Base-by-base conservation (phyloP, 805 yeast species). In the Yarrowia phangngaensis region DNA sequence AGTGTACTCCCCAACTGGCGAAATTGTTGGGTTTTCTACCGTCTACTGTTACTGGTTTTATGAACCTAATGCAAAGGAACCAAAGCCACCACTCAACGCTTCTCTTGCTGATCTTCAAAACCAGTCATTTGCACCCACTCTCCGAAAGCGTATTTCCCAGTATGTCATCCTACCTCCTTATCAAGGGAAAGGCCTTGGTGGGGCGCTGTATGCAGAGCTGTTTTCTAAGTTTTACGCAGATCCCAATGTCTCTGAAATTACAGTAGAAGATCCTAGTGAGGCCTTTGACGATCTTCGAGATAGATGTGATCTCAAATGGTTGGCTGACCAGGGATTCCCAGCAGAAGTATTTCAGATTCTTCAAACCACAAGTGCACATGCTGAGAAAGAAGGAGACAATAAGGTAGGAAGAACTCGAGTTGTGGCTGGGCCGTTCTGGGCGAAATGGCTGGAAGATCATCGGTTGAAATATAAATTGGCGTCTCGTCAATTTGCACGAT, bases 251-350 rank as follows among this genome's bases (percentile, higher is more conserved):
- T 65, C 68, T 24, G 95, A 89, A 57, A 73, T 92, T 29, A 86
- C 90, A 0, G 87, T 92, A 4, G 97, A 92, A 62, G 98, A 92
- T 62, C 97, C 97, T 3, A 84, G 83, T 60, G 96, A 88, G 61
- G 78, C 79, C 26, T 90, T 92, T 66, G 98, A 92, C 60, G 94
- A 85, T 60, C 69, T 92, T 56, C 73, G 98, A 52, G 97, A 92
- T 61, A 70, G 90, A 23, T 74, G 80, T 54, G 97, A 92, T 60
- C 69, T 87, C 55, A 64, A 67, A 51, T 67, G 80, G 56, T 62
- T 82, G 23, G 62, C 64, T 27, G 58, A 63, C 51, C 35, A 26
- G 27, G 48, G 48, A 2, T 41, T 41, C 22, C 14, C 29, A 3
- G 9, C 35, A 1, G 19, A 34, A 19, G 52, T 50, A 6, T 43